A percentile compares a stretch with the other conserved stretches of the same genome.
These are phyloP conservation scores for Trichaptum fuscoviolaceum DNA, from an alignment of 768 basidiomycete species.

Conservation along the genomic window DNA sequence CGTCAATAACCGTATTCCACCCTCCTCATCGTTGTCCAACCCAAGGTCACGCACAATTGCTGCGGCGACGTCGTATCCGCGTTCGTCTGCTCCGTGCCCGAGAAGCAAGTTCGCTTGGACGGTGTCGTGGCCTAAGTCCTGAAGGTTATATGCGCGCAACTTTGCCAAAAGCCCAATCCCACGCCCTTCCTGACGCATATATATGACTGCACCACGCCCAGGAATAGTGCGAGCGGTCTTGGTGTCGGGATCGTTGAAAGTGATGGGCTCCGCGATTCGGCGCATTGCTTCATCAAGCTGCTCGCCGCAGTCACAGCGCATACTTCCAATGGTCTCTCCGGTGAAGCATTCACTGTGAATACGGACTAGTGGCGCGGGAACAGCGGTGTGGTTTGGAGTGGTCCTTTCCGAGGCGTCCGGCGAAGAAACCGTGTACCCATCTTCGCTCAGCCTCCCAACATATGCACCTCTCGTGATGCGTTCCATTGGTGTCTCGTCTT, in stretches of 20 bases:
- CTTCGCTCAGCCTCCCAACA: slow-evolving; percentile 70
- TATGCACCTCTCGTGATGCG: slow-evolving; percentile 93
- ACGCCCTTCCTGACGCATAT: slow-evolving; percentile 95
- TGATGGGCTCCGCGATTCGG: slow-evolving; percentile 71
- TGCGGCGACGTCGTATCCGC: slow-evolving; percentile 86
- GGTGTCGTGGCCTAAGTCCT: slow-evolving; percentile 98
- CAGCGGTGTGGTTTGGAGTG: slow-evolving; percentile 18
- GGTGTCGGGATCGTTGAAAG: slow-evolving; percentile 29
- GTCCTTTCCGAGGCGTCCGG: slow-evolving; percentile 16
- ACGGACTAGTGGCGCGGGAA: slow-evolving; percentile 80
- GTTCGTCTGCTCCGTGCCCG: slow-evolving; percentile 90
- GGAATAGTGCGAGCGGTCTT: slow-evolving; percentile 39
- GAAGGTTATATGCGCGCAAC: slow-evolving; percentile 94
- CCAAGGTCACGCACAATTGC: slow-evolving; percentile 88
- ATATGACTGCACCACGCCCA: slow-evolving; percentile 89
- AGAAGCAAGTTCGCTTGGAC: slow-evolving; percentile 95
- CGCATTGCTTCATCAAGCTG: slow-evolving; percentile 97
- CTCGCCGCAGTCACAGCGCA: slow-evolving; percentile 99
- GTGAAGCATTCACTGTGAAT: slow-evolving; percentile 99
- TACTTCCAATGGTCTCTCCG: slow-evolving; percentile 94
- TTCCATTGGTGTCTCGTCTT: slow-evolving; percentile 88
- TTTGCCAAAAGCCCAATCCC: slow-evolving; percentile 96
- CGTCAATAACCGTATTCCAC: slow-evolving; percentile 75
- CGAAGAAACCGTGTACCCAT: slow-evolving; percentile 32
- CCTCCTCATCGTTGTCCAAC: slow-evolving; percentile 46